Conservation (phyloP, 2,329 filamentous ascomycete species). For the Colletotrichum cordylinicola region DNA sequence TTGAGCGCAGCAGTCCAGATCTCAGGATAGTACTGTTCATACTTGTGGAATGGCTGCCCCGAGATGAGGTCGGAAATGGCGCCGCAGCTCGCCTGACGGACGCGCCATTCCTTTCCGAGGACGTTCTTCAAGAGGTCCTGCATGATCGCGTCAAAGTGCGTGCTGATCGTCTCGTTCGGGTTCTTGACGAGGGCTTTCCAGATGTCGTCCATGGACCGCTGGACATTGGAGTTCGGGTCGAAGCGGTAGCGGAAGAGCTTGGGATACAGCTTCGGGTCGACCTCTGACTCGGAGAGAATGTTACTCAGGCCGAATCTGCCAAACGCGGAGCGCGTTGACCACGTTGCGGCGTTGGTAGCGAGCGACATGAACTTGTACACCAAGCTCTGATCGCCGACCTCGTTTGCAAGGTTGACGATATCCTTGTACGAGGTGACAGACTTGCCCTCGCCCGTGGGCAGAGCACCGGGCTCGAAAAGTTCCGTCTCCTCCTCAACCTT, state of each 20-base stretch:
- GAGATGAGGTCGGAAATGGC: slow-evolving; percentile 89
- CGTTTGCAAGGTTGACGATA: slow-evolving; percentile 92
- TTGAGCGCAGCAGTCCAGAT: slow-evolving; percentile 89
- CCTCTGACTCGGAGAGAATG: slow-evolving; percentile 85
- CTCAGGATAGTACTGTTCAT: slow-evolving; percentile 82
- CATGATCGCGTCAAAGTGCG: slow-evolving; percentile 88
- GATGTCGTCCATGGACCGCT: slow-evolving; percentile 95
- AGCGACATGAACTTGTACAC: slow-evolving; percentile 99
- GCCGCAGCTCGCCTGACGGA: slow-evolving; percentile 88
- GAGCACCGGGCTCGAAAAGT: slow-evolving; percentile 87
- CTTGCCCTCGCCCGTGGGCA: slow-evolving; percentile 88
- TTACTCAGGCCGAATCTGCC: slow-evolving; percentile 91
- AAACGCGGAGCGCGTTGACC: slow-evolving; percentile 96
- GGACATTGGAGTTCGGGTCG: slow-evolving; percentile 92
- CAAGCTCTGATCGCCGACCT: slow-evolving; percentile 94
- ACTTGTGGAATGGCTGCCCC: slow-evolving; percentile 76
- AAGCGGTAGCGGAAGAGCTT: slow-evolving; percentile 95
- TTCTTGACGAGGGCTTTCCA: slow-evolving; percentile 97
- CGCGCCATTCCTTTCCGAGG: slow-evolving; percentile 90
- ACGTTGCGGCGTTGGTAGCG: slow-evolving; percentile 93
- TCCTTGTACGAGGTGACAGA: slow-evolving; percentile 97
- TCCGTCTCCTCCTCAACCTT: slow-evolving; percentile 92
- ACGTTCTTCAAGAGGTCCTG: slow-evolving; percentile 86
- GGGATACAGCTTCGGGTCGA: slow-evolving; percentile 93
- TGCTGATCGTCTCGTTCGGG: slow-evolving; percentile 75